phyloP scores from a whole-genome alignment of 352 stramenopile species.

The Phytophthora colocasiae region DNA sequence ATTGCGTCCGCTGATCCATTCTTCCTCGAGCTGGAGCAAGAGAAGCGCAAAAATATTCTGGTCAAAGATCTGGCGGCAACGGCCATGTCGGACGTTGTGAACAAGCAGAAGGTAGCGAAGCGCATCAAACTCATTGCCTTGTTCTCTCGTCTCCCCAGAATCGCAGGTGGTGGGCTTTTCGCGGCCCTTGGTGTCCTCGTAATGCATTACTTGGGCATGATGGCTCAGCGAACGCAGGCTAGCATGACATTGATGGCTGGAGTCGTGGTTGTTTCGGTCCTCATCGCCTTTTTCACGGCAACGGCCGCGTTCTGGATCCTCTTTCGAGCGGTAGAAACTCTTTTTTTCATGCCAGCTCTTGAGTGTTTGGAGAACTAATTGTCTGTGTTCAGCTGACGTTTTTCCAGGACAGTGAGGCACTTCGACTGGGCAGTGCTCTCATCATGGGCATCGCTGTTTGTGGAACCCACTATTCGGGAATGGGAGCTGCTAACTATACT shows the following conservation, averaged over 20 bases:
- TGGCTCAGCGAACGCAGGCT: constrained; percentile 57
- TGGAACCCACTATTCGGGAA: constrained; percentile 66
- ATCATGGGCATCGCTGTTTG: constrained; percentile 76
- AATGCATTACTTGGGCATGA: constrained; percentile 84
- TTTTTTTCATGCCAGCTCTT: no score
- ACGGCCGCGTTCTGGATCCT: constrained; percentile 77
- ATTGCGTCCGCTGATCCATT: constrained; percentile 68
- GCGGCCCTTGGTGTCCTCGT: constrained; percentile 67
- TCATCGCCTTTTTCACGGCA: constrained; percentile 64
- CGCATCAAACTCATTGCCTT: constrained; percentile 68
- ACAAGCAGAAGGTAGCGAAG: constrained; percentile 49
- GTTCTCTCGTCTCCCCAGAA: constrained; percentile 64
- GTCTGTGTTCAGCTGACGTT: constrained; percentile 55
- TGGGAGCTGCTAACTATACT: constrained; percentile 52
- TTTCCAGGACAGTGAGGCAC: constrained; percentile 55
- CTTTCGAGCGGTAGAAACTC: constrained; percentile 52
- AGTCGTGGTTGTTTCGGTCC: constrained; percentile 53
- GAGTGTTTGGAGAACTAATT: no score
- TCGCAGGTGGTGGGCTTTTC: constrained; percentile 55
- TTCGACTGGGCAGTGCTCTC: constrained; percentile 60
- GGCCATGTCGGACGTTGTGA: constrained; percentile 54
- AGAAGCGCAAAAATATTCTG: constrained; percentile 57
- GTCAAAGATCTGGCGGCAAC: constrained; percentile 52
- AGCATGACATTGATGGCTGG: constrained; percentile 49
- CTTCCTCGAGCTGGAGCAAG: constrained; percentile 67